These are phyloP conservation scores for Calocybe gangraenosa DNA, from an alignment of 768 basidiomycete genomes.

Conservation along the genomic window DNA sequence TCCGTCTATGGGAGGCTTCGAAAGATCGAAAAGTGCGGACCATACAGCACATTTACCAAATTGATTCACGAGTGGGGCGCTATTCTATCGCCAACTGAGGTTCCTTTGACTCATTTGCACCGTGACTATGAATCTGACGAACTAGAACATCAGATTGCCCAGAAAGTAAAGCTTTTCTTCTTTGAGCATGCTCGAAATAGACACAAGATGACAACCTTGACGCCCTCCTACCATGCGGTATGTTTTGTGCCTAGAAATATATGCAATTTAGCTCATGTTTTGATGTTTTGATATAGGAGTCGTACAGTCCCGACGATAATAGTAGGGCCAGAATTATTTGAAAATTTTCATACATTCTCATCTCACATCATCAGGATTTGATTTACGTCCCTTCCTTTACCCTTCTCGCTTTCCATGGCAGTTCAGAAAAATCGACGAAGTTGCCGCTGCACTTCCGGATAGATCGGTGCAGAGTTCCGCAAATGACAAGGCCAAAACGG, in stretches of 20 bases:
- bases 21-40: slow-evolving; percentile 96
- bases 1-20: slow-evolving; percentile 90
- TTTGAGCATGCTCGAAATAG: slow-evolving; percentile 95
- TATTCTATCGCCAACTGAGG: slow-evolving; percentile 78
- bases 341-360: slow-evolving; percentile 15
- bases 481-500: slow-evolving; percentile 43
- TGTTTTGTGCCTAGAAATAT: slow-evolving; percentile 26
- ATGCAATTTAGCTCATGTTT: not conserved
- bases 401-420: slow-evolving; percentile 95
- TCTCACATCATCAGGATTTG: slow-evolving; percentile 61
- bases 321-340: slow-evolving; percentile 42
- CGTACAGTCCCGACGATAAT: slow-evolving; percentile 96
- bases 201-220: slow-evolving; percentile 98
- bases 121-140: not conserved
- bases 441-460: slow-evolving; percentile 74
- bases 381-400: slow-evolving; percentile 94
- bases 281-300: slow-evolving; percentile 52
- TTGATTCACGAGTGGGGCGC: slow-evolving; percentile 92
- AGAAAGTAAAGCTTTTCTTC: slow-evolving; percentile 97
- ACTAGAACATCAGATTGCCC: slow-evolving; percentile 66
- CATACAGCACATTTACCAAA: slow-evolving; percentile 97
- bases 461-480: slow-evolving; percentile 38
- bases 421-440: slow-evolving; percentile 90
- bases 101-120: slow-evolving; percentile 22
- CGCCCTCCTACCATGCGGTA: slow-evolving; percentile 91